These are phyloP conservation scores for Coniochaeta sp. DNA, from an alignment of 2,329 filamentous ascomycete genomes.

Conservation along the genomic window DNA sequence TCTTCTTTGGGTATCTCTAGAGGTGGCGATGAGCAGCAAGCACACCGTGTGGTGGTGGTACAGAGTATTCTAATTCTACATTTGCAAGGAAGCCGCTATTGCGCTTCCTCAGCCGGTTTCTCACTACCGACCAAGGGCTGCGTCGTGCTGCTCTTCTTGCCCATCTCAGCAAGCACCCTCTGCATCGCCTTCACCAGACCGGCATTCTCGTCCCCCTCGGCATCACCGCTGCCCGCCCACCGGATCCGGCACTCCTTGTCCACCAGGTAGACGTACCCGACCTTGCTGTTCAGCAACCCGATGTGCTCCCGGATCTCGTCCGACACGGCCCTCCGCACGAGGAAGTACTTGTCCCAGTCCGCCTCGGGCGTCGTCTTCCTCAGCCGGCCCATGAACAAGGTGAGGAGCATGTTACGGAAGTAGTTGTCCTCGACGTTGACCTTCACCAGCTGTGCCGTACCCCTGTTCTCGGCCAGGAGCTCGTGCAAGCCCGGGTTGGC, in stretches of 20 bases:
- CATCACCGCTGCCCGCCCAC: conserved; percentile 80
- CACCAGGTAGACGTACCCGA: conserved; percentile 88
- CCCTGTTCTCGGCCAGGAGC: conserved; percentile 42
- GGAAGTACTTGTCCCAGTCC: conserved; percentile 55
- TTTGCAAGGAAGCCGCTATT: background rate
- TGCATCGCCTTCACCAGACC: conserved; percentile 58
- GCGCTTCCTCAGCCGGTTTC: conserved; percentile 7
- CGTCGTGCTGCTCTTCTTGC: conserved; percentile 25
- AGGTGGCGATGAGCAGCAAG: conserved; percentile 1
- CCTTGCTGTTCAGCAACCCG: conserved; percentile 77
- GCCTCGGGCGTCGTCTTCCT: conserved; percentile 40
- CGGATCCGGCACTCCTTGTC: conserved; percentile 83
- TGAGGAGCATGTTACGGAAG: conserved; percentile 54
- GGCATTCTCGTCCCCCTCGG: conserved; percentile 58
- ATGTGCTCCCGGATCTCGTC: conserved; percentile 57
- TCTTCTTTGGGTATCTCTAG: conserved; percentile 3
- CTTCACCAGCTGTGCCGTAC: conserved; percentile 67
- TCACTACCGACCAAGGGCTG: conserved; percentile 6
- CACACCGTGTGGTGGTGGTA: conserved; percentile 3
- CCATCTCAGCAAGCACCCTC: conserved; percentile 54
- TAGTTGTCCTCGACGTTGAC: conserved; percentile 83
- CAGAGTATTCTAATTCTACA: background rate
- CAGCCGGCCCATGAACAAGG: conserved; percentile 47
- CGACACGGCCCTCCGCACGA: conserved; percentile 51
- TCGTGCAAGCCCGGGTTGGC: conserved; percentile 65